Conservation (phyloP, 2,329 filamentous ascomycete genomes). For the Aspergillus sp. region DNA sequence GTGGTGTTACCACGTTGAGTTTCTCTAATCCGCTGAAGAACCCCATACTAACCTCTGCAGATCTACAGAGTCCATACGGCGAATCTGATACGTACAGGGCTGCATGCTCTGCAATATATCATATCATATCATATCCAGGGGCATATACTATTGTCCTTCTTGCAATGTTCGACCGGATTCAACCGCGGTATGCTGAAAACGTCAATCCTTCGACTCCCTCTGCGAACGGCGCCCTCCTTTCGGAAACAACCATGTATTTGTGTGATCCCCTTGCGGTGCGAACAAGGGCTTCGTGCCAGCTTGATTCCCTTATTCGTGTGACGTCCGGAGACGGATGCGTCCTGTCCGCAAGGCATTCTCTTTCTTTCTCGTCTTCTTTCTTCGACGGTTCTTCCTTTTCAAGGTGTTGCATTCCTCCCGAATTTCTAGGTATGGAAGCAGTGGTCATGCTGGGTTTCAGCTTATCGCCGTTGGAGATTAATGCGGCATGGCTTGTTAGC, state of each 20-base stretch:
- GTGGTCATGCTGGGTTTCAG: neutral
- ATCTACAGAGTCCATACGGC: no score
- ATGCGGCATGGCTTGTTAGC: neutral
- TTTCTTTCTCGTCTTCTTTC: neutral
- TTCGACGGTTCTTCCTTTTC: neutral
- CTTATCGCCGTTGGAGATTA: neutral
- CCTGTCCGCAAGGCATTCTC: neutral
- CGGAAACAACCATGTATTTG: neutral
- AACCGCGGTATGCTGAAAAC: no score
- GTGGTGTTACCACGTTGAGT: no score
- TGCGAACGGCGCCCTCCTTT: neutral
- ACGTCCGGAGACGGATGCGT: neutral
- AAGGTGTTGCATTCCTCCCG: neutral
- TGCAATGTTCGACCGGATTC: no score
- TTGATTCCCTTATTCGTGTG: neutral
- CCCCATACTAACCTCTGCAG: no score
- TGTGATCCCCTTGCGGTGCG: neutral
- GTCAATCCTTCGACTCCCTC: neutral
- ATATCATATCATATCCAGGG: no score
- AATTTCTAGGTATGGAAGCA: neutral
- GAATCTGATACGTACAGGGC: no score
- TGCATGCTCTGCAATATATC: no score
- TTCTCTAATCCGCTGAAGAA: no score
- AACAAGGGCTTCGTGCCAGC: neutral
- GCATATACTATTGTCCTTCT: no score